These are phyloP conservation scores for Cruciata laevipes DNA, from an alignment of 257 asterid species.

Conservation along the genomic window DNA sequence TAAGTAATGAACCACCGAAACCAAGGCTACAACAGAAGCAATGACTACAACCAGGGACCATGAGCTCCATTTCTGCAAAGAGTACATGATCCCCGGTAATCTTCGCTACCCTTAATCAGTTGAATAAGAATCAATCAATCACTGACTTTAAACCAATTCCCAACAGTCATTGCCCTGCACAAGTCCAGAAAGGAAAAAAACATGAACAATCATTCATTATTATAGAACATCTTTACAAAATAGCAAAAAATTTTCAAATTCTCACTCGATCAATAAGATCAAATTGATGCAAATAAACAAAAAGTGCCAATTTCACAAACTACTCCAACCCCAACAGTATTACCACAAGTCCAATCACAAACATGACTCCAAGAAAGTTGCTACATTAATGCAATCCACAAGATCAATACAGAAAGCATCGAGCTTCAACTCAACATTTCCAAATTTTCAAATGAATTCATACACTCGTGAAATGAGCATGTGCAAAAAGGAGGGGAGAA, in stretches of 20 bases:
- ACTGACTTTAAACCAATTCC: conserved; percentile 1
- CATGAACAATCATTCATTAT: conserved; percentile 1
- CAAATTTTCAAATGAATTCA: neutral
- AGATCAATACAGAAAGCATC: conserved; percentile 10
- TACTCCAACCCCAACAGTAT: conserved; percentile 9
- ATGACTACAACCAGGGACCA: conserved; percentile 61
- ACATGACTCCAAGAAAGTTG: conserved; percentile 7
- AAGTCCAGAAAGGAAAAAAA: neutral
- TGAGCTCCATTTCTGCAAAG: conserved; percentile 79
- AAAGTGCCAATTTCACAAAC: conserved; percentile 6
- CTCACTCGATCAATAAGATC: neutral
- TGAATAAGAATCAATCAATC: conserved; percentile 9
- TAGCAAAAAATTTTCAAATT: neutral
- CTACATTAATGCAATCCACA: neutral
- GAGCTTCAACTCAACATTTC: neutral
- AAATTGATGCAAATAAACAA: neutral
- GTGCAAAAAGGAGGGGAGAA: neutral
- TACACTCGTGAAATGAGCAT: no score
- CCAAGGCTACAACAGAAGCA: conserved; percentile 58
- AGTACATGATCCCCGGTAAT: conserved; percentile 53
- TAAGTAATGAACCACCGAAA: conserved; percentile 66
- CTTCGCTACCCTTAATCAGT: conserved; percentile 12
- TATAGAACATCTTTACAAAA: neutral
- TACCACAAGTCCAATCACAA: neutral
- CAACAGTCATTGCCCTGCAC: conserved; percentile 22